Evolutionary conservation across 495 filamentous ascomycete species (phyloP), one percentile per base, ranked within the genome.

Genomic region (Tuber indicum): DNA sequence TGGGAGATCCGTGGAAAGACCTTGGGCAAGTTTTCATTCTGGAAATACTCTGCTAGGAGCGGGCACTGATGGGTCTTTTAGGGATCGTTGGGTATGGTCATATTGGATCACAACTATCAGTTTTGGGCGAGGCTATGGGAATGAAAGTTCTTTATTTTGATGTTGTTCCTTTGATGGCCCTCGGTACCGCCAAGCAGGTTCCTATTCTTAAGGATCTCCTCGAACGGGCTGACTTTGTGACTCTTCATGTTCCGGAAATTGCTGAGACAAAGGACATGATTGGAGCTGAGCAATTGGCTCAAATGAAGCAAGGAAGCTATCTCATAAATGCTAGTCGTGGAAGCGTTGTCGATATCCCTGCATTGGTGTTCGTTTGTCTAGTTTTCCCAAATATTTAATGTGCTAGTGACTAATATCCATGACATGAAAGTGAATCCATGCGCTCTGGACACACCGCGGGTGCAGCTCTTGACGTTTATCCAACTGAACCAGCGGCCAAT

Each of bases 1-100:
- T 99, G 96, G 96, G 96, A 98, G 84, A 92, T 99, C 77, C 90
- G 96, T 79, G 96, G 96, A 81, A 99, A 99, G 87, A 98, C 94
- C 39, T 88, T 98, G 70, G 94, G 92, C 91, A 87, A 36, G 85
- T 81, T 77, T 47, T 32, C 21, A 10, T 36, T 39, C 12, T 4
- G 47, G 43, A 19, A 45, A n/a, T 43, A 12, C 16, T 32, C 17
- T 45, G 8, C 3, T 62, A 5, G 39, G 21, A 12, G 26, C 72
- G 32, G 43, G 19, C 43, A 8, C 72, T 73, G 36, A 73, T 45
- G 73, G 58, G 14, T 3, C 58, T 17, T 49, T 16, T 79, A 91
- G 91, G 93, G 73, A 98, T 99, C 74, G 90, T 99, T 77, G 96
- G 96, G 41, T 98, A 99, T 84, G 96, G 96, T 69, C 96, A 99